A percentile compares a stretch with the other conserved stretches of the same genome.
Evolutionary conservation across 108 stramenopile species (phyloP).

Genomic region (Nannochloropsis gaditana): DNA sequence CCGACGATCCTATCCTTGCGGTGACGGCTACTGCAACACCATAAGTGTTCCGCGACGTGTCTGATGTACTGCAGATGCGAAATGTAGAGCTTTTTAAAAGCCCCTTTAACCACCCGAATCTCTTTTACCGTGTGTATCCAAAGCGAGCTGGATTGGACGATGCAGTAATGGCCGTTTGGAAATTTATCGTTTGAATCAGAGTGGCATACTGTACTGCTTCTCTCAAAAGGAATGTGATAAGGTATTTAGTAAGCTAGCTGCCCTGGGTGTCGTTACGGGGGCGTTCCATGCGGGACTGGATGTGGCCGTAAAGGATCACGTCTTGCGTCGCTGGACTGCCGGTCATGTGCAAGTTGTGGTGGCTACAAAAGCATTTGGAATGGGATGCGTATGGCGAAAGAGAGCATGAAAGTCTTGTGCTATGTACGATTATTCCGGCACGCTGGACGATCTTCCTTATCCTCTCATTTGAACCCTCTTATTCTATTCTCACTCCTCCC

Average conservation of each 20-base stretch:
- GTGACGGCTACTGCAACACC: constrained; percentile 92
- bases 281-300: constrained; percentile 90
- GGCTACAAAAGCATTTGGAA: constrained; percentile 84
- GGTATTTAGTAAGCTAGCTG: constrained; percentile 62
- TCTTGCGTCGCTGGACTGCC: constrained; percentile 73
- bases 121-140: constrained; percentile 83
- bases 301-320: constrained; percentile 23
- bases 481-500: background rate
- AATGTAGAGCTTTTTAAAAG: constrained; percentile 56
- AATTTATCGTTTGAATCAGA: constrained; percentile 60
- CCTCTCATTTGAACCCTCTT: background rate
- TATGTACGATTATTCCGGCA: too few relatives aligned
- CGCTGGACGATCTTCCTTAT: too few relatives aligned
- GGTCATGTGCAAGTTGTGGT: constrained; percentile 82
- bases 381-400: constrained; percentile 45
- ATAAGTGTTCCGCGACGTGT: constrained; percentile 75
- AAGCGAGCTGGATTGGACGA: constrained; percentile 55
- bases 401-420: constrained; percentile 35
- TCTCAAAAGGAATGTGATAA: constrained; percentile 88
- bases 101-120: constrained; percentile 79
- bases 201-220: constrained; percentile 86
- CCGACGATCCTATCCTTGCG: constrained; percentile 83
- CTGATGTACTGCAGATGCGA: constrained; percentile 46
- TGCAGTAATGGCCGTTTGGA: constrained; percentile 60
- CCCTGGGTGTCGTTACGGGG: constrained; percentile 65